Evolutionary conservation across 1,284 basidiomycete genomes (phyloP).

Genomic region (Puccinia brachypodii): DNA sequence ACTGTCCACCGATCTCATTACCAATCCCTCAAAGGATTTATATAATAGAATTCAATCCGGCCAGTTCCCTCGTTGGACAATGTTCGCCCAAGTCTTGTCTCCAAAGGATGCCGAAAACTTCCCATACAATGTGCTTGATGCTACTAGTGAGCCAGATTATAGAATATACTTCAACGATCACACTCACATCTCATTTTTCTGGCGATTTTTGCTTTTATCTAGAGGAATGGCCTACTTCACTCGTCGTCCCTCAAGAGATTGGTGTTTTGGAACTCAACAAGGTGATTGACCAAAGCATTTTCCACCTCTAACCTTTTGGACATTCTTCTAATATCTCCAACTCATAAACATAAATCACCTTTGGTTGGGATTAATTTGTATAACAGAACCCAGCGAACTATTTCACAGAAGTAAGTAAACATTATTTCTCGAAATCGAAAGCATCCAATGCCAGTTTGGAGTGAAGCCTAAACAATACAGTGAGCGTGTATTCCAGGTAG

Average conservation of each 20-base stretch:
- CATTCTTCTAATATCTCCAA: too few species aligned
- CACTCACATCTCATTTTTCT: neutral
- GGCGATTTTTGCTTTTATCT: neutral
- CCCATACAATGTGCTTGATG: constrained; percentile 37
- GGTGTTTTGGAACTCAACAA: constrained; percentile 38
- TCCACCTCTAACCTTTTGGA: neutral
- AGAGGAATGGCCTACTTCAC: constrained; percentile 41
- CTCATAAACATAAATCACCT: neutral
- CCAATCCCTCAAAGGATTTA: constrained; percentile 10
- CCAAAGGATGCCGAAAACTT: constrained; percentile 28
- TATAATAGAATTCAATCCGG: constrained; percentile 23
- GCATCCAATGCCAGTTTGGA: neutral
- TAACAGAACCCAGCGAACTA: constrained; percentile 36
- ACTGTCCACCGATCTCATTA: neutral
- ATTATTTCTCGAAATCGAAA: neutral
- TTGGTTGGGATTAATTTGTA: neutral
- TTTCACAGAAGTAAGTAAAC: constrained; percentile 24
- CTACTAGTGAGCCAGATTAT: constrained; percentile 11
- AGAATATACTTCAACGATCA: neutral
- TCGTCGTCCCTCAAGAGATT: constrained; percentile 36
- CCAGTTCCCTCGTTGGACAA: constrained; percentile 38
- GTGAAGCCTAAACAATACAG: neutral
- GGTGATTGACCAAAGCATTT: too few species aligned
- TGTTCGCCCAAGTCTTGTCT: constrained; percentile 38
- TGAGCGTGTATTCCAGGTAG: neutral